Evolutionary conservation across 495 filamentous ascomycete genomes (phyloP).

Genomic region (Chaetomium cochliodes): DNA sequence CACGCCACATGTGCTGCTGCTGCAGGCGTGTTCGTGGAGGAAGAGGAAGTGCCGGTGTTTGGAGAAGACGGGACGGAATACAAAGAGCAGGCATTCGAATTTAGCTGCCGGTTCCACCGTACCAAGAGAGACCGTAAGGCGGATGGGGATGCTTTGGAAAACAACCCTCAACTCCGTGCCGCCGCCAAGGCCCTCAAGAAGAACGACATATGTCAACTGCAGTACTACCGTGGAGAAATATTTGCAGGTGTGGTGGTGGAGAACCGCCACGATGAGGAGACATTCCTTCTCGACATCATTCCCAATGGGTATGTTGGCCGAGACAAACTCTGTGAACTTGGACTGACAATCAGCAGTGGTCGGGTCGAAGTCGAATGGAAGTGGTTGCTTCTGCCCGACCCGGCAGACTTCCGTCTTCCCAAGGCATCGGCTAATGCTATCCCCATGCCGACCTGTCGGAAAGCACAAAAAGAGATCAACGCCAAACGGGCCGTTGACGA

Average conservation of each 20-base stretch:
- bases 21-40: slow-evolving; percentile 88
- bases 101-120: slow-evolving; percentile 90
- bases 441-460: slow-evolving; percentile 54
- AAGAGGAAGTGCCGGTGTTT: slow-evolving; percentile 78
- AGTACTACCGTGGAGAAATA: slow-evolving; percentile 79
- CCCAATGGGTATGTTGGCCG: slow-evolving; percentile 73
- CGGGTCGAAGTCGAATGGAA: slow-evolving; percentile 74
- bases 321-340: slow-evolving; percentile 17
- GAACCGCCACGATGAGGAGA: slow-evolving; percentile 74
- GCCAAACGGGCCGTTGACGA: slow-evolving; percentile 58
- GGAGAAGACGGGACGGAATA: slow-evolving; percentile 91
- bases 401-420: slow-evolving; percentile 61
- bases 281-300: slow-evolving; percentile 76
- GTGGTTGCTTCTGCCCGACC: slow-evolving; percentile 67
- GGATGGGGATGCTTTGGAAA: slow-evolving; percentile 64
- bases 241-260: slow-evolving; percentile 88
- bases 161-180: slow-evolving; percentile 65
- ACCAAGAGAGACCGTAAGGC: slow-evolving; percentile 74
- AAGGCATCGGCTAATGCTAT: slow-evolving; percentile 60
- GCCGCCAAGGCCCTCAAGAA: slow-evolving; percentile 65
- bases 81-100: slow-evolving; percentile 81
- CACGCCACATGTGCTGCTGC: slow-evolving; percentile 92
- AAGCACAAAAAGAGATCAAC: slow-evolving; percentile 57
- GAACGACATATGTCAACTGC: slow-evolving; percentile 82
- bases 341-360: slow-evolving; percentile 51